These are phyloP conservation scores for Ascocoryne sarcoides DNA, from an alignment of 2,329 filamentous ascomycete genomes.

Conservation along the genomic window DNA sequence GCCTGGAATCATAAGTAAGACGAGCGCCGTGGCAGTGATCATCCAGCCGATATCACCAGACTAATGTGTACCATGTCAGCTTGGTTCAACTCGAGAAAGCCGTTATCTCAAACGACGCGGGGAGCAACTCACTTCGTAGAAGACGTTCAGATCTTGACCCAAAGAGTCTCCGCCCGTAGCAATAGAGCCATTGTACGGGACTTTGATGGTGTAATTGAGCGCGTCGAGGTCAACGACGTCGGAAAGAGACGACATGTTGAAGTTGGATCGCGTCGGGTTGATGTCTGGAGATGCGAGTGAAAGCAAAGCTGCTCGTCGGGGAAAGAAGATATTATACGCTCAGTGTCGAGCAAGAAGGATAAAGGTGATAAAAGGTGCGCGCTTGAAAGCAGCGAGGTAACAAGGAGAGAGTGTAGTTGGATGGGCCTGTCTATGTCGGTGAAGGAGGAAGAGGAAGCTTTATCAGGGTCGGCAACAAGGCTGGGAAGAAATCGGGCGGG, in stretches of 20 bases:
- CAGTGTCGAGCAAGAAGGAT: too few relatives aligned
- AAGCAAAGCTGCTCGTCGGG: too few relatives aligned
- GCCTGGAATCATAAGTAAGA: conserved; percentile 87
- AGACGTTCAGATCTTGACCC: conserved; percentile 67
- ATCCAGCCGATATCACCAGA: conserved; percentile 81
- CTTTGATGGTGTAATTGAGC: conserved; percentile 34
- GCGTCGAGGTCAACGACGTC: conserved; percentile 36
- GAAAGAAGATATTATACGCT: too few relatives aligned
- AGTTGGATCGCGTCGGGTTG: conserved; percentile 1
- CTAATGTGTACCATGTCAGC: conserved; percentile 31
- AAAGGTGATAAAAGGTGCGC: too few relatives aligned
- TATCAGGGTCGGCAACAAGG: too few relatives aligned
- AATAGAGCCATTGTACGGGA: conserved; percentile 43
- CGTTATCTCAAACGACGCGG: conserved; percentile 23
- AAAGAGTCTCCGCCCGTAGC: conserved; percentile 53
- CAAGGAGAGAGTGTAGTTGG: too few relatives aligned
- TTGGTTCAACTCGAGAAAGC: not conserved
- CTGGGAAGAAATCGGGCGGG: too few relatives aligned
- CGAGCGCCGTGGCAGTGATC: conserved; percentile 71
- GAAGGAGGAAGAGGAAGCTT: too few relatives aligned
- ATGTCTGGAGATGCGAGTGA: too few relatives aligned
- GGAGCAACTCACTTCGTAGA: conserved; percentile 57
- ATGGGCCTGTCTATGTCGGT: too few relatives aligned
- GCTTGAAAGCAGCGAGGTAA: too few relatives aligned
- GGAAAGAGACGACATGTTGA: conserved; percentile 20